These are phyloP conservation scores for Phytophthora ramorum DNA, from an alignment of 352 stramenopile species.

Conservation along the genomic window DNA sequence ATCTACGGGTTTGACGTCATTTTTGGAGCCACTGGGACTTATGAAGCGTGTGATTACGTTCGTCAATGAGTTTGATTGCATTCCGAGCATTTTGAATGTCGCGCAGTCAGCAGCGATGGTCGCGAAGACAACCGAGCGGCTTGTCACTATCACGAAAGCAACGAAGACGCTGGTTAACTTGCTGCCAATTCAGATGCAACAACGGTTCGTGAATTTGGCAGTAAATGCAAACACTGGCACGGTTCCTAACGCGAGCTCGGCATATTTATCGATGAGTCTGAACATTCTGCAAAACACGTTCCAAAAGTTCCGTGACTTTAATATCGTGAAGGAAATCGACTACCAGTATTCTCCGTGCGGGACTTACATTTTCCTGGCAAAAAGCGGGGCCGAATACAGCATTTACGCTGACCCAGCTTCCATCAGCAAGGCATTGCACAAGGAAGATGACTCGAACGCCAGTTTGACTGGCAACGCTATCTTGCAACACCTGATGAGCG, in stretches of 20 bases:
- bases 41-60: slow-evolving; percentile 70
- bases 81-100: slow-evolving; percentile 85
- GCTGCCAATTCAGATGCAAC: slow-evolving; percentile 77
- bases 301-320: slow-evolving; percentile 77
- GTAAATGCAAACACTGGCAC: slow-evolving; percentile 34
- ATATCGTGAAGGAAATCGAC: slow-evolving; percentile 79
- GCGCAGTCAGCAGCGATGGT: slow-evolving; percentile 79
- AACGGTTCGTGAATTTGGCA: slow-evolving; percentile 57
- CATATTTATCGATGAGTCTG: slow-evolving; percentile 83
- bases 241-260: slow-evolving; percentile 54
- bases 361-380: slow-evolving; percentile 81
- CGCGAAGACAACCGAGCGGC: slow-evolving; percentile 79
- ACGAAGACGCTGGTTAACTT: slow-evolving; percentile 78
- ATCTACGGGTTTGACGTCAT: slow-evolving; percentile 49
- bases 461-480: slow-evolving; percentile 78
- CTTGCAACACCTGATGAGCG: slow-evolving; percentile 85
- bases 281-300: slow-evolving; percentile 86
- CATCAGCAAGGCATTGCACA: slow-evolving; percentile 52
- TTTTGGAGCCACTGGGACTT: slow-evolving; percentile 61
- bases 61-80: slow-evolving; percentile 90
- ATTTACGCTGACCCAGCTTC: slow-evolving; percentile 51
- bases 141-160: slow-evolving; percentile 84
- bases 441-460: slow-evolving; percentile 55
- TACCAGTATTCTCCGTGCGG: slow-evolving; percentile 82
- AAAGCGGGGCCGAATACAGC: slow-evolving; percentile 55